Base-by-base conservation (phyloP, 345 rosid species). In the Streptanthus diversifolius region DNA sequence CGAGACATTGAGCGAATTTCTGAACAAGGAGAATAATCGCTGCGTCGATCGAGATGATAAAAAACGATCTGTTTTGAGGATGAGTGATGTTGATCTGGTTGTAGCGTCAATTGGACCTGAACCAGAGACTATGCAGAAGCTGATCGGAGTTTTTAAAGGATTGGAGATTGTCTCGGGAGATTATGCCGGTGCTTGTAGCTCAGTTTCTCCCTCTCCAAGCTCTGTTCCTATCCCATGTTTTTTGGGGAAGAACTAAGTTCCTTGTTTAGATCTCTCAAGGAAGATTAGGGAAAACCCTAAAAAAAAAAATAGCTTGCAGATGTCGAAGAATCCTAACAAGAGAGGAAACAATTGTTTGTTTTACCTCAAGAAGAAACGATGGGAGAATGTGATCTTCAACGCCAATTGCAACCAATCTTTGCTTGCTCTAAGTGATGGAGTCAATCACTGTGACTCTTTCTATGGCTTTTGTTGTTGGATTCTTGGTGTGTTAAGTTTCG, bases 141-240 rank as follows among this genome's bases (percentile, higher is more conserved):
- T 78, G 72, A 56, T 86, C 62, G 61, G 66, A 70, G 54, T 53
- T 32, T 40, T 22, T 8, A 74, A 40, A 80, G 39, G 39, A 55
- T 35, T n/a, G 9, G 61, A 77, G 70, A 63, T 27, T 7, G 36
- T 63, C 30, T 74, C 64, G 3, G 59, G 62, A 19, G 56, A 44
- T 27, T 83, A 72, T 7, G 84, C 81, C 15, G 87, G 85, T 22
- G 36, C 81, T 14, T 74, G 60, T 21, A 70, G 53, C 66, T 71
- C 67, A 4, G 25, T 68, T 53, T 88, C 95, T 30, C 95, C 95
- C 21, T 81, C 83, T 40, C 89, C 95, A 22, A 80, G 85, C 61
- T 85, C 86, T 43, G 66, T 89, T 45, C 91, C 95, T 2, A 71
- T 89, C 43, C 91, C 91, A 0, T 76, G 74, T 7, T 86, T 86